phyloP scores from a whole-genome alignment of 2,329 filamentous ascomycete genomes.

The Cercospora sp. region DNA sequence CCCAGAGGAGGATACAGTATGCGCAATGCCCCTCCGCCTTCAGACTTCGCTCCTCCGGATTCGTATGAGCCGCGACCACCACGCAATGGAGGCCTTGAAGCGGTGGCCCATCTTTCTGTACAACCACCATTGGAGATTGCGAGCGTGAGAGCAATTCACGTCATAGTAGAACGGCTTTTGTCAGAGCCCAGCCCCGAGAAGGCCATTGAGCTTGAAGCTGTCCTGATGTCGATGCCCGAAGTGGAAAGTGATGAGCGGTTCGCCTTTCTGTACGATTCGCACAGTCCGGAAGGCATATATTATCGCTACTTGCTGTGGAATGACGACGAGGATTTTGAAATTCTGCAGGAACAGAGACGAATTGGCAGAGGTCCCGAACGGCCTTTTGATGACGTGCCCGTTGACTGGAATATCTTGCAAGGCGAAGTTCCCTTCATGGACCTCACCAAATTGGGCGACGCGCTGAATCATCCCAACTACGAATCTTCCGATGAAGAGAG shows the following conservation, averaged over 20 bases:
- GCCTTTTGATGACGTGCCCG: constrained; percentile 69
- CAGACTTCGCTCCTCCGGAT: constrained; percentile 70
- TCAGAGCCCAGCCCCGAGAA: constrained; percentile 52
- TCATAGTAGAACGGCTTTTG: constrained; percentile 76
- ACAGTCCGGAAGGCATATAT: constrained; percentile 77
- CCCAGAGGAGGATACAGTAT: constrained; percentile 43
- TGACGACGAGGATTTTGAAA: constrained; percentile 46
- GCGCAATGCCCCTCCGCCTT: constrained; percentile 49
- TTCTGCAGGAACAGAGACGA: constrained; percentile 43
- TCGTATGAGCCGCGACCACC: constrained; percentile 58
- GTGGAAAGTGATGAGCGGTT: constrained; percentile 87
- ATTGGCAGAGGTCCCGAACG: constrained; percentile 37
- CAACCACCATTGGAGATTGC: constrained; percentile 74
- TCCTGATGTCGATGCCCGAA: constrained; percentile 82
- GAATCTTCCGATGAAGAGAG: constrained; percentile 85
- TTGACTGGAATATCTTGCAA: constrained; percentile 76
- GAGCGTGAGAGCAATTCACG: constrained; percentile 81
- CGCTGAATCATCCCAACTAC: constrained; percentile 81
- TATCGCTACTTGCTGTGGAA: constrained; percentile 90
- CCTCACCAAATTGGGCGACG: constrained; percentile 68
- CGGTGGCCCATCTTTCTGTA: constrained; percentile 46
- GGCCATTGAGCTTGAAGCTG: constrained; percentile 83
- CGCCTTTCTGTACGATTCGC: constrained; percentile 90
- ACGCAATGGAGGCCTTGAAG: constrained; percentile 17
- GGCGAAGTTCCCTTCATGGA: constrained; percentile 64